Base-by-base conservation (phyloP, 1,284 basidiomycete genomes). In the Cryptococcus neoformans region DNA sequence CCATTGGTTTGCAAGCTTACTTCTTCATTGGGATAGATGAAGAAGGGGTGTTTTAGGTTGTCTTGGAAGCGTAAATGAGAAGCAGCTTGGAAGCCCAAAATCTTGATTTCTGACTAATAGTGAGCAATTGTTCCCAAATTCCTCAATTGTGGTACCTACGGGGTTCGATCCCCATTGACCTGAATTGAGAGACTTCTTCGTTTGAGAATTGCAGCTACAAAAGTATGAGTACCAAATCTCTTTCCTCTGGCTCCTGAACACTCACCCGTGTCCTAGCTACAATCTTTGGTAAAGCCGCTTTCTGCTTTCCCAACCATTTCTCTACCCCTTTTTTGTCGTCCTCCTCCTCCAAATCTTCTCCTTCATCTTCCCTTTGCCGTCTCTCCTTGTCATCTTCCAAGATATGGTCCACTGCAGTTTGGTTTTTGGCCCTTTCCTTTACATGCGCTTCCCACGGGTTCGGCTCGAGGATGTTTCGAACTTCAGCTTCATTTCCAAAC, bases 1-100 rank as follows among this genome's bases (percentile, higher is more conserved):
- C 16, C 8, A n/a, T 7, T 42, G n/a, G 38, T 35, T 14, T n/a
- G 28, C 42, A 14, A 46, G 55, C 83, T 57, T 59, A 91, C 91
- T 73, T 84, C 80, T 72, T 99, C 95, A 65, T 95, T 88, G 0
- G 95, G 96, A 73, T 93, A 92, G 59, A 99, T 85, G 70, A 99
- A 99, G 53, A 85, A 80, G 0, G 92, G 86, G 75, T 96, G 92
- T 70, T 92, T 95, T 67, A 96, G 79, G 64, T 95, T 95, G 71
- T 96, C 90, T 73, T 92, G 87, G 63, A 92, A 88, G 0, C 78
- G 77, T 1, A 98, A 81, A 57, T 88, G 83, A 4, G 78, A 73
- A n/a, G 82, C 81, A 58, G 87, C 81, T 73, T 94, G 91, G 81
- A 98, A 99, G 3, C 95, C 96, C 21, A 99, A 84, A 4, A 99